Percentiles rank a stretch among this genome's conserved stretches.
Evolutionary conservation across 768 basidiomycete species (phyloP).

Genomic region (Imleria badia): DNA sequence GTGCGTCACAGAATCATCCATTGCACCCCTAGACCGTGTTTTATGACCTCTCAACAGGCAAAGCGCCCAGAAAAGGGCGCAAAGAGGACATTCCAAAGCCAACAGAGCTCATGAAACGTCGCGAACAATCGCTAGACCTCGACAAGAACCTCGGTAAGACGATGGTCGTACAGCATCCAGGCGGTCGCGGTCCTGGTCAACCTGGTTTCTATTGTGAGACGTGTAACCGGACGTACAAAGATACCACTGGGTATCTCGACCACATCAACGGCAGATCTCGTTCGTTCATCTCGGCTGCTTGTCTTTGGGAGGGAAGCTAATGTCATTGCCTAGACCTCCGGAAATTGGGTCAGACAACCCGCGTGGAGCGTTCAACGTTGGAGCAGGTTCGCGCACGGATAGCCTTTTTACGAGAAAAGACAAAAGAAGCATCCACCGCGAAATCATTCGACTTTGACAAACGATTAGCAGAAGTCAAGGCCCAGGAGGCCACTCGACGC

Average conservation of each 20-base stretch:
- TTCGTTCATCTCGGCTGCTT: constrained; percentile 43
- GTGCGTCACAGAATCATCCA: constrained; percentile 36
- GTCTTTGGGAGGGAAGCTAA: not conserved
- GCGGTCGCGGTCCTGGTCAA: constrained; percentile 82
- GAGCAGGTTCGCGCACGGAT: constrained; percentile 93
- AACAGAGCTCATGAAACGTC: constrained; percentile 88
- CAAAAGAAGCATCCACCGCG: constrained; percentile 75
- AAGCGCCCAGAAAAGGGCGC: constrained; percentile 67
- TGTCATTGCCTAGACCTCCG: constrained; percentile 67
- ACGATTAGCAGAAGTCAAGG: constrained; percentile 79
- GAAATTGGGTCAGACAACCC: constrained; percentile 93
- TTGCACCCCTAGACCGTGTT: not conserved
- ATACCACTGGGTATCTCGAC: constrained; percentile 90
- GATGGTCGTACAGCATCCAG: constrained; percentile 85
- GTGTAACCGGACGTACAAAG: constrained; percentile 90
- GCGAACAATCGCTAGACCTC: constrained; percentile 81
- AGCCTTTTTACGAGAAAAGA: constrained; percentile 82
- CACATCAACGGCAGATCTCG: constrained; percentile 94
- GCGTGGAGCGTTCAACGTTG: constrained; percentile 84
- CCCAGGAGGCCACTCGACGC: constrained; percentile 64
- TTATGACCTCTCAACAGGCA: constrained; percentile 50
- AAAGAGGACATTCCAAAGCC: constrained; percentile 86
- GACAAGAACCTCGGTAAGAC: constrained; percentile 96
- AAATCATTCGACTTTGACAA: constrained; percentile 96
- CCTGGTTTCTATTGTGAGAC: constrained; percentile 94